Evolutionary conservation across 192 early-diverging fungal species (phyloP).

Genomic region (Coemansia sp.): DNA sequence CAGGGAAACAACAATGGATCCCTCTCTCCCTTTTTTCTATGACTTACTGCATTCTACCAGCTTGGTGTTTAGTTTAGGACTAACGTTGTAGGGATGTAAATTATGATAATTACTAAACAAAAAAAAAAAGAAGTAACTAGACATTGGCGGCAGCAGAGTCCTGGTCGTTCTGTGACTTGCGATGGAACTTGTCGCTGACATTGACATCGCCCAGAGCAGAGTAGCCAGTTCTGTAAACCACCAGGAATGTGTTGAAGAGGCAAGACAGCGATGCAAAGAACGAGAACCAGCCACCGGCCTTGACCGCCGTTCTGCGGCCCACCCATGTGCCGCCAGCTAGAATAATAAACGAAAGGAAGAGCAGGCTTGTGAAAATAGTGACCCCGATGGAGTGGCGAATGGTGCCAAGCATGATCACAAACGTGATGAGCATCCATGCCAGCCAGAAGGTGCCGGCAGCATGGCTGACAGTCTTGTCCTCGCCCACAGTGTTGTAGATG

Average conservation of each 20-base stretch:
- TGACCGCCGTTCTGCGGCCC: constrained; percentile 47
- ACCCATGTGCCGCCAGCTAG: constrained; percentile 63
- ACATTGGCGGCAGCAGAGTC: constrained; percentile 44
- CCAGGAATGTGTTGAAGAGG: constrained; percentile 62
- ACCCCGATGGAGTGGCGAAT: constrained; percentile 60
- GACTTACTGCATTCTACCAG: no score
- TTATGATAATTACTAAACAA: background rate
- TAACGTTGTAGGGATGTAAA: background rate
- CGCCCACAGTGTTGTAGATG: constrained; percentile 56
- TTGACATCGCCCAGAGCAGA: constrained; percentile 27
- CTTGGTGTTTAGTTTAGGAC: no score
- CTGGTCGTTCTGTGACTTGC: constrained; percentile 27
- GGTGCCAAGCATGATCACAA: constrained; percentile 64
- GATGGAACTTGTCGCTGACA: constrained; percentile 34
- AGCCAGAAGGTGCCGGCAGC: constrained; percentile 68
- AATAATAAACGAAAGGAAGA: constrained; percentile 65
- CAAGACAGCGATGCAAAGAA: constrained; percentile 69
- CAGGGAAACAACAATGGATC: no score
- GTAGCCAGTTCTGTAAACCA: constrained; percentile 42
- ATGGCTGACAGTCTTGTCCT: constrained; percentile 54
- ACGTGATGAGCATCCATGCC: constrained; percentile 68
- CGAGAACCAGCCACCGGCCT: constrained; percentile 73
- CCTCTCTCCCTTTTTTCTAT: no score
- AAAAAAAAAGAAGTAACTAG: background rate
- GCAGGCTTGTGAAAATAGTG: constrained; percentile 59